A percentile compares a stretch with the other conserved stretches of the same genome.
Conservation (phyloP, 768 basidiomycete species). For the Trametes coccinea region DNA sequence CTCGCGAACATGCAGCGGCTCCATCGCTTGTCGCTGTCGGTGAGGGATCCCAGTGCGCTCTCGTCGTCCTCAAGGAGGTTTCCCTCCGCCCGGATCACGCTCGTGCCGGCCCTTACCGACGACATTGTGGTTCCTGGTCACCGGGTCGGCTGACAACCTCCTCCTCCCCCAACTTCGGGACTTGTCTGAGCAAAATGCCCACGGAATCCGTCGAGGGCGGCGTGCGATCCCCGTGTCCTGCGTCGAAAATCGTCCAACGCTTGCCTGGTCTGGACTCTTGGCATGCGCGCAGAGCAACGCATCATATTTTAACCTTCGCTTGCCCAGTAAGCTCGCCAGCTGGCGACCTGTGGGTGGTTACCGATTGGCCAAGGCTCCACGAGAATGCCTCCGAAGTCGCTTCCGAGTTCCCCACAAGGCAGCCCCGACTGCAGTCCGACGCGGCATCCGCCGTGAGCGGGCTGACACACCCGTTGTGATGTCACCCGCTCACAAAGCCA, state of each 20-base stretch:
- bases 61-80: background rate
- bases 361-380: background rate
- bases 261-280: background rate
- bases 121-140: constrained; percentile 14
- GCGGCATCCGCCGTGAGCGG: too few relatives aligned
- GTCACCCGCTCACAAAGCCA: too few relatives aligned
- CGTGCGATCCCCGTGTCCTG: background rate
- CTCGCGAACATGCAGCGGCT: background rate
- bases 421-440: too few relatives aligned
- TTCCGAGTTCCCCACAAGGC: too few relatives aligned
- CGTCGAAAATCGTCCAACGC: background rate
- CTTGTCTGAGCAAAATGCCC: background rate
- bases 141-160: constrained; percentile 10
- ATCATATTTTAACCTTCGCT: constrained; percentile 1
- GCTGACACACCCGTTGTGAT: too few relatives aligned
- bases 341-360: background rate
- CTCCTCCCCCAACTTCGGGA: background rate
- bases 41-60: too few relatives aligned
- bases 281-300: background rate
- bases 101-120: constrained; percentile 8
- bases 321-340: background rate
- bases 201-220: background rate
- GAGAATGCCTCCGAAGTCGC: background rate
- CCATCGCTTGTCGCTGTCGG: too few relatives aligned
- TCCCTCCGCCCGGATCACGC: constrained; percentile 4